These are phyloP conservation scores for Eimeria zaria DNA, from an alignment of 169 alveolate species.

Conservation along the genomic window DNA sequence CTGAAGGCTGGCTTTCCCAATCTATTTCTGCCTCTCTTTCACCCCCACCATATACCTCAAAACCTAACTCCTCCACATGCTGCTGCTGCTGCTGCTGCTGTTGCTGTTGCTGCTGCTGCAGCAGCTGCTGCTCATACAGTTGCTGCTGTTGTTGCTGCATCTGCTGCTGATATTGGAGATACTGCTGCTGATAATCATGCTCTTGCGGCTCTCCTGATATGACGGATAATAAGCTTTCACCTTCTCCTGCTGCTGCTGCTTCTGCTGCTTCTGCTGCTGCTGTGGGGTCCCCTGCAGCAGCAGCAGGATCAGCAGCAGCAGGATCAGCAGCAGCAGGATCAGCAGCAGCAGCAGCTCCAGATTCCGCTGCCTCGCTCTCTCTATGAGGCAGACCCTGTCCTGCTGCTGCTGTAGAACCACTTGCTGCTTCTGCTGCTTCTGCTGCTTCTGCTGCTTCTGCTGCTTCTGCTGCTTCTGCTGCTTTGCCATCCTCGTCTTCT, in stretches of 20 bases:
- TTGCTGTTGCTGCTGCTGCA: background rate
- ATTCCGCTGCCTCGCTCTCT: too few species aligned
- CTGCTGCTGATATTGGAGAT: background rate
- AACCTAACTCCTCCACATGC: background rate
- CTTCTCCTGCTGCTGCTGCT: too few species aligned
- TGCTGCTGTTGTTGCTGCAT: background rate
- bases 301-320: too few species aligned
- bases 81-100: constrained; percentile 9
- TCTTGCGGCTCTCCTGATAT: too few species aligned
- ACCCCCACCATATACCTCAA: background rate
- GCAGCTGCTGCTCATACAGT: background rate
- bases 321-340: too few species aligned
- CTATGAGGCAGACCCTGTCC: too few species aligned
- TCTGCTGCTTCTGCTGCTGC: too few species aligned
- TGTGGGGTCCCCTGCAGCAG: too few species aligned
- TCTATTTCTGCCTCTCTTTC: background rate
- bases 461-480: background rate
- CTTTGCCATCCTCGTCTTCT: background rate
- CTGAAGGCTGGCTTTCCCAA: background rate
- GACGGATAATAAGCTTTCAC: too few species aligned
- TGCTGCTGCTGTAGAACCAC: too few species aligned
- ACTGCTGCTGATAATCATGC: background rate
- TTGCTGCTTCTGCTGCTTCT: background rate
- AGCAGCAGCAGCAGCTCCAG: too few species aligned
- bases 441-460: background rate